These are phyloP conservation scores for Acorus gramineus DNA, from an alignment of 106 monocot genomes.

Conservation along the genomic window DNA sequence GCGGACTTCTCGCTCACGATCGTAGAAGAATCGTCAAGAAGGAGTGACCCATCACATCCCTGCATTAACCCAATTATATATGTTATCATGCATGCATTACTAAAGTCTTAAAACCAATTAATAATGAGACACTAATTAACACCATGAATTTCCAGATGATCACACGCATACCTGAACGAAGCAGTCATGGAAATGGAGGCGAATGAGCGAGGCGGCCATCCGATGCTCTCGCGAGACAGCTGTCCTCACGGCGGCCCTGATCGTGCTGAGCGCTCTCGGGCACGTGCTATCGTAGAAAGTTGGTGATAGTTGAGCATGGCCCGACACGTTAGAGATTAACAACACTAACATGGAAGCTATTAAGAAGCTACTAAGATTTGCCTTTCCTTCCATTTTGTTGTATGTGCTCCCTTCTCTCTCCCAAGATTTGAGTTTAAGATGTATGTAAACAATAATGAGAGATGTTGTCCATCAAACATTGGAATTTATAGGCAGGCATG, in stretches of 20 bases:
- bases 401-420: too few species aligned
- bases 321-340: too few species aligned
- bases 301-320: neutral
- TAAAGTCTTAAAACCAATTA: too few species aligned
- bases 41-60: slow-evolving; percentile 10
- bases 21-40: slow-evolving; percentile 1
- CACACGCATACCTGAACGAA: slow-evolving; percentile 4
- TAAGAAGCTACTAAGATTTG: too few species aligned
- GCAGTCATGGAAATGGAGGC: slow-evolving; percentile 14
- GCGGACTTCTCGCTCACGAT: slow-evolving; percentile 2
- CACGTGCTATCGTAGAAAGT: slow-evolving; percentile 2
- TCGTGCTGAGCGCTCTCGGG: neutral
- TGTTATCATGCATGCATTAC: neutral
- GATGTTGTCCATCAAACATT: too few species aligned
- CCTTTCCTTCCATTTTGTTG: too few species aligned
- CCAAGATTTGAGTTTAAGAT: too few species aligned
- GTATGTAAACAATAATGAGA: too few species aligned
- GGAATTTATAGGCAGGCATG: too few species aligned
- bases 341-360: too few species aligned
- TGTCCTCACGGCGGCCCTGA: neutral
- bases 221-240: slow-evolving; percentile 1
- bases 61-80: neutral
- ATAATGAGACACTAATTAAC: too few species aligned
- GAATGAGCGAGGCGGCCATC: slow-evolving; percentile 10
- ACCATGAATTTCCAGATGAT: neutral